phyloP scores from a whole-genome alignment of 257 asterid species.

The Solanum tarapatanum region DNA sequence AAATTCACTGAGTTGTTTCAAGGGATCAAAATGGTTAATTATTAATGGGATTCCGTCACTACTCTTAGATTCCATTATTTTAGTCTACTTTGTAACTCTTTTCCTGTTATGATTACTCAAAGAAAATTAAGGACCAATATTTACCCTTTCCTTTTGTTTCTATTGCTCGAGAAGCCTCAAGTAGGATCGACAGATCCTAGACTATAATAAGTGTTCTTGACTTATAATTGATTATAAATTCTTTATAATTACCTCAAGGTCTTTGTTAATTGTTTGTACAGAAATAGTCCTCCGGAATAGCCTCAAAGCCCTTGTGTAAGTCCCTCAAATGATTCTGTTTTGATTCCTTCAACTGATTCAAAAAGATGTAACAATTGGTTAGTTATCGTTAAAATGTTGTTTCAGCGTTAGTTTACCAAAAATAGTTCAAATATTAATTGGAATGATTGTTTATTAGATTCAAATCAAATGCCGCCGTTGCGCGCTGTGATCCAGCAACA shows the following conservation, averaged over 20 bases:
- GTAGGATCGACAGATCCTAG: background rate
- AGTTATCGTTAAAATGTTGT: background rate
- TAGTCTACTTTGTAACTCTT: background rate
- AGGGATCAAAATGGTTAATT: background rate
- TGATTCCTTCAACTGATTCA: conserved; percentile 30
- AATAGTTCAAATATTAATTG: background rate
- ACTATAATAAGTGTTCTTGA: background rate
- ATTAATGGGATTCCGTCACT: too few relatives aligned
- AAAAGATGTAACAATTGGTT: background rate
- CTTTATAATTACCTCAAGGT: conserved; percentile 33
- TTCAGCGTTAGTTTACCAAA: background rate
- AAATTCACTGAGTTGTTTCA: background rate
- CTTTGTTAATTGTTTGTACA: conserved; percentile 16
- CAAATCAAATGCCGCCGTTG: background rate
- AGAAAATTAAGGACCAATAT: too few relatives aligned
- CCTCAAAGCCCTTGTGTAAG: conserved; percentile 46
- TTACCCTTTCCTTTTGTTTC: background rate
- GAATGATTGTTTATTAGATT: too few relatives aligned
- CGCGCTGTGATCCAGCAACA: background rate
- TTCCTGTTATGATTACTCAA: background rate
- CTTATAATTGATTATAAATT: too few relatives aligned
- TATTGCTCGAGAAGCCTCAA: background rate
- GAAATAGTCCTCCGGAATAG: conserved; percentile 21
- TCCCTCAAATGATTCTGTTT: conserved; percentile 55
- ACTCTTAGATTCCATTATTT: background rate